Percentiles rank a stretch among this genome's conserved stretches.
Conservation (phyloP, 345 rosid genomes). For the Camelina hispida region DNA sequence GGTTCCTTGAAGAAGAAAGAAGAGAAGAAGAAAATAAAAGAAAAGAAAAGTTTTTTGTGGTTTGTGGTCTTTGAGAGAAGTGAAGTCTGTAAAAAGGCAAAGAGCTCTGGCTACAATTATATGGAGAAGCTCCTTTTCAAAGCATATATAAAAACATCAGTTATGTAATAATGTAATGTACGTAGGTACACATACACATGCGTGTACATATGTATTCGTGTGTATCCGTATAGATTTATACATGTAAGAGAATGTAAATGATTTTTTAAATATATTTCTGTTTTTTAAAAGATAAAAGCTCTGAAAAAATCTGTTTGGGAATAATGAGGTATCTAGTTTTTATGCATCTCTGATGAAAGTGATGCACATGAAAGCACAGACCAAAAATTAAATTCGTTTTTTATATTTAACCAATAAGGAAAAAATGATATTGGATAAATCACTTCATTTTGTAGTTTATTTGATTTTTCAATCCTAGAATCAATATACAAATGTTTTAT, state of each 20-base stretch:
- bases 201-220: slow-evolving; percentile 43
- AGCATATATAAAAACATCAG: slow-evolving; percentile 38
- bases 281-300: neutral
- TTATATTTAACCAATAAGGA: too few relatives aligned
- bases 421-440: neutral
- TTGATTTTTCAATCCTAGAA: neutral
- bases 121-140: slow-evolving; percentile 45
- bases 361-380: slow-evolving; percentile 47
- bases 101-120: slow-evolving; percentile 56
- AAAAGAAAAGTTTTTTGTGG: slow-evolving; percentile 46
- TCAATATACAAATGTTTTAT: neutral
- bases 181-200: slow-evolving; percentile 37
- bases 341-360: slow-evolving; percentile 46
- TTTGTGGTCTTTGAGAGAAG: slow-evolving; percentile 40
- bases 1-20: slow-evolving; percentile 47
- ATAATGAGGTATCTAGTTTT: slow-evolving; percentile 49
- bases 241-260: slow-evolving; percentile 47
- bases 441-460: neutral
- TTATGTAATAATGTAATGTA: slow-evolving; percentile 22
- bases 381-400: neutral
- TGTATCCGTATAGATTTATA: slow-evolving; percentile 48
- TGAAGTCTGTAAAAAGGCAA: slow-evolving; percentile 40
- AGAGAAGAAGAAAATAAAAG: slow-evolving; percentile 33
- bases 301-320: slow-evolving; percentile 45
- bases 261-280: neutral